Base-by-base conservation (phyloP, 306 rosid species). In the Mimosa bimucronata region DNA sequence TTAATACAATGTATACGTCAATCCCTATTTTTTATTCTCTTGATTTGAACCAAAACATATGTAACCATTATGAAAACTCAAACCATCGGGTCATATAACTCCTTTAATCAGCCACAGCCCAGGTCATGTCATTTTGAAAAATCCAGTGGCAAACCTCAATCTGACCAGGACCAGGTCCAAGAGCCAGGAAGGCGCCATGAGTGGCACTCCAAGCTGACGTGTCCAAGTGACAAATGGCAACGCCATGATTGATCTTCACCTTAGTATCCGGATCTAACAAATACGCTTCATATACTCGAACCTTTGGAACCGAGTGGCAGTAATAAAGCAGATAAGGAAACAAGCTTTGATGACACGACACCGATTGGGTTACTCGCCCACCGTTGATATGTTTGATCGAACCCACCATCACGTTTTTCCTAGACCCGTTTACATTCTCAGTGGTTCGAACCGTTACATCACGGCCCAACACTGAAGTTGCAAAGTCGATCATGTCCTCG, bases 121-220 rank as follows among this genome's bases (percentile, higher is more conserved):
- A 94, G 3, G 90, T 94, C 93, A 92, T 77, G 65, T 94, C 98
- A 48, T 92, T 94, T 78, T 94, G 87, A 74, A 94, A 94, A 52
- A 94, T 94, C 98, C 96, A 92, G 14, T 94, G 98, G 57, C 97
- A 94, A 2, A 94, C 97, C 80, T 94, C 97, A 15, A 94, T 90
- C 65, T 74, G 79, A 25, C 97, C 97, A 0, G 97, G 97, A 18
- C 82, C 77, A 19, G 92, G 89, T 0, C 94, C 97, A 57, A 94
- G 82, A 26, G 97, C 92, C 38, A 88, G 5, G 73, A 94, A 94
- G 3, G 98, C 91, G 5, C 97, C 94, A 4, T 94, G 97, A 31
- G 88, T 82, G 1, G 90, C 90, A 57, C 94, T 90, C 98, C 98
- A 94, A 1, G 93, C 76, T 3, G 93, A 86, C 10, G 98, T 94